Evolutionary conservation across 768 basidiomycete species (phyloP).

Genomic region (Kwoniella pini): DNA sequence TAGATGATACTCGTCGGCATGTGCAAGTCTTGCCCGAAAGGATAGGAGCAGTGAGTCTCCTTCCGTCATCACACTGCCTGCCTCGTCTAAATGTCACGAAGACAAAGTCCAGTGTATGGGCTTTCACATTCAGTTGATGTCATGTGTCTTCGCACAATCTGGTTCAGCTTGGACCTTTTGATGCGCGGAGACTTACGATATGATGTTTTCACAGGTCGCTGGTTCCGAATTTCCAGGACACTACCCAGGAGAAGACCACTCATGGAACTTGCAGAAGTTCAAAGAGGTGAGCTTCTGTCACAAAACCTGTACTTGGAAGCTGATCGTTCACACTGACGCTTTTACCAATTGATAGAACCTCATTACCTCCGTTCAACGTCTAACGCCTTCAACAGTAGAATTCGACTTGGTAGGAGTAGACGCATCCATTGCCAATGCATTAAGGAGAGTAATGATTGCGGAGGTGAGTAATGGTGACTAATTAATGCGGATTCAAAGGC

Average conservation of each 20-base stretch:
- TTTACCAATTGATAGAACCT: constrained; percentile 60
- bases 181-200: too few relatives aligned
- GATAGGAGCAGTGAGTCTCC: constrained; percentile 38
- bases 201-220: constrained; percentile 63
- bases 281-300: constrained; percentile 64
- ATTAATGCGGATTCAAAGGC: too few relatives aligned
- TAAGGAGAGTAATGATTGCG: constrained; percentile 86
- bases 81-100: background rate
- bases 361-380: constrained; percentile 69
- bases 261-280: constrained; percentile 77
- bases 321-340: background rate
- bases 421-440: constrained; percentile 92
- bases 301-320: background rate
- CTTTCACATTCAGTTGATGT: too few relatives aligned
- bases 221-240: constrained; percentile 91
- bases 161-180: background rate
- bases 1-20: constrained; percentile 35
- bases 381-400: constrained; percentile 81
- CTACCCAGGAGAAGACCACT: constrained; percentile 77
- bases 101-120: too few relatives aligned
- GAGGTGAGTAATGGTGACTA: constrained; percentile 82
- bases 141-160: too few relatives aligned
- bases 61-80: background rate
- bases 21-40: constrained; percentile 48
- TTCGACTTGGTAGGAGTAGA: constrained; percentile 96